Percentiles rank a stretch among this genome's conserved stretches.
Evolutionary conservation across 1,139 yeast species (phyloP).

Genomic region (Magnusiomyces tetraspermus): DNA sequence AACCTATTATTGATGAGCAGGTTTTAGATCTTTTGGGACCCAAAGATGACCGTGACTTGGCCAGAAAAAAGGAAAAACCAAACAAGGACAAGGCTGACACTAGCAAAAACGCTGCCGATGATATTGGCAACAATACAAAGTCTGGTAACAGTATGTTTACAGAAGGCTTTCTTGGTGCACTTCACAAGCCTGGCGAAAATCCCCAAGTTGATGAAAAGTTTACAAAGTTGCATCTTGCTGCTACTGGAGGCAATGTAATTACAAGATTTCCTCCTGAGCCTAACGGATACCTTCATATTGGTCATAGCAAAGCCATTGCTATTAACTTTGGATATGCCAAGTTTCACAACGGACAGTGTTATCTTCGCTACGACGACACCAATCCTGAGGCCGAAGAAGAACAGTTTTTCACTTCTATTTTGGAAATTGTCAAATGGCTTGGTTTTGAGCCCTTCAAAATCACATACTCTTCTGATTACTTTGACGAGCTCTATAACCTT

Average conservation of each 20-base stretch:
- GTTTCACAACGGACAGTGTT: slow-evolving; percentile 74
- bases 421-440: slow-evolving; percentile 80
- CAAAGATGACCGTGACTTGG: slow-evolving; percentile 86
- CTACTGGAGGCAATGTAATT: slow-evolving; percentile 71
- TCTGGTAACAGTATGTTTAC: slow-evolving; percentile 67
- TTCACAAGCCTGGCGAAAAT: slow-evolving; percentile 93
- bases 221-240: slow-evolving; percentile 66
- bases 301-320: slow-evolving; percentile 96
- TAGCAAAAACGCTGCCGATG: slow-evolving; percentile 20
- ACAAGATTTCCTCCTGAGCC: slow-evolving; percentile 99
- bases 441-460: slow-evolving; percentile 90
- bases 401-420: slow-evolving; percentile 73
- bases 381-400: slow-evolving; percentile 99
- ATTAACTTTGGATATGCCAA: slow-evolving; percentile 94
- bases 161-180: slow-evolving; percentile 91
- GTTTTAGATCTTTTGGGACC: slow-evolving; percentile 72
- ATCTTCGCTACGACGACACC: slow-evolving; percentile 91
- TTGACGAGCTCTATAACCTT: slow-evolving; percentile 73
- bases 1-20: slow-evolving; percentile 75
- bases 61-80: slow-evolving; percentile 59
- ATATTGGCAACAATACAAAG: slow-evolving; percentile 40
- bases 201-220: slow-evolving; percentile 82
- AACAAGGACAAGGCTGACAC: slow-evolving; percentile 22
- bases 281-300: slow-evolving; percentile 91
- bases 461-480: slow-evolving; percentile 94